Base-by-base conservation (phyloP, 2,329 filamentous ascomycete genomes). In the Periconia sp. region DNA sequence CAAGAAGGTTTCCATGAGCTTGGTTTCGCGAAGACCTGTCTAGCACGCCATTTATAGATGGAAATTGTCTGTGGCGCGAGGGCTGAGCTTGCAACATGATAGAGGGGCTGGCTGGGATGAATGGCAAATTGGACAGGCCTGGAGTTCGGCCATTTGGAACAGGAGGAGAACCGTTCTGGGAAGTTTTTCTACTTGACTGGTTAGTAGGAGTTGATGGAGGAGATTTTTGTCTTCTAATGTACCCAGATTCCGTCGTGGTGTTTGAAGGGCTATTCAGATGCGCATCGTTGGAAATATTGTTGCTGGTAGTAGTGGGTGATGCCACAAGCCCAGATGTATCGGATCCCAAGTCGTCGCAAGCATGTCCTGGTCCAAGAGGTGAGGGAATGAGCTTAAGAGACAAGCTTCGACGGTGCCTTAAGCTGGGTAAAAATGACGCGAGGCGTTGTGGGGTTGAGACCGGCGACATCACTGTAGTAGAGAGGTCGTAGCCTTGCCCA, bases 321-420 rank as follows among this genome's bases (percentile, higher is more conserved):
- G 45, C 20, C 10, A 53, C 47, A 31, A 53, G 27, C 3, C 54
- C 43, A 14, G 50, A 53, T 7, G 14, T 35, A 17, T 50, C 50
- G 5, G 54, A 41, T 8, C 42, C 47, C 23, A 45, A 23, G 17
- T 43, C 50, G 15, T 53, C 30, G 6, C 10, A 33, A 20, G 15
- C n/a, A 31, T 45, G 30, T 17, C 54, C 50, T 9, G 50, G 50
- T 10, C 47, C 50, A 2, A 50, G 47, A 9, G 42, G 49, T 11
- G 53, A 52, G 5, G 53, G 49, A 11, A 47, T 14, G 13, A n/a
- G 15, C 17, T 27, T 49, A 19, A 18, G 35, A 7, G 48, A 41
- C 6, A 7, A 13, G 1, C n/a, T 46, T 6, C 46, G 33, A 5
- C 41, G 45, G 37, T 50, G 49, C 7, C 23, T n/a, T n/a, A n/a